Evolutionary conservation across 2,329 filamentous ascomycete genomes (phyloP), one percentile per base, ranked within the genome.

Genomic region (Fusarium phyllophilum): DNA sequence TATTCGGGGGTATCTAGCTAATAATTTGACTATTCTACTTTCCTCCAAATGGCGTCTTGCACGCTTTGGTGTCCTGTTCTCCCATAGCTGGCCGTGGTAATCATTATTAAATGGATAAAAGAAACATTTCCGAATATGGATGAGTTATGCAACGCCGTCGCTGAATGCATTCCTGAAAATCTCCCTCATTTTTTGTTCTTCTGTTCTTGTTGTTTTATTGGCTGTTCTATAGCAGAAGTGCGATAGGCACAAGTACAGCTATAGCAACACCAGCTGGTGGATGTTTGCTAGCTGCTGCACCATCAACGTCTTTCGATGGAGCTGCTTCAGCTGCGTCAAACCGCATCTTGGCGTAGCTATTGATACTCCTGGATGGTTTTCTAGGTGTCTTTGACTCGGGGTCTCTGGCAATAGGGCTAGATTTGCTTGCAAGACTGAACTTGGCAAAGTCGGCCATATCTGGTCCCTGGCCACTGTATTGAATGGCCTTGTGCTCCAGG

Each of bases 221-320:
- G 22, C 24, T 46, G 44, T 29, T 36, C 58, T 56, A 75, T 31
- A 74, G 31, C 29, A 74, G 38, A 22, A 76, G 44, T 44, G 56
- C 73, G n/a, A 75, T 61, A 11, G 73, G 67, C 29, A 75, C 26
- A 20, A 75, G 57, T 6, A 75, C 11, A 34, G 51, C 70, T 34
- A 75, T 36, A 26, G 36, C 67, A 22, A 33, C 52, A 20, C 57
- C 59, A 17, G 54, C 58, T 38, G 62, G 55, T 39, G 72, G 70
- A 15, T 31, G 36, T 49, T 62, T 51, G 22, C 33, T 52, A 45
- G 38, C 41, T 33, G 67, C 73, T 2, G 57, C 67, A 13, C 68
- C 61, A n/a, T 55, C 61, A 8, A 36, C 34, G 12, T 69, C 70
- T 26, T 56, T 61, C 18, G 71, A 64, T 24, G 67, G 62, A 24